Evolutionary conservation across 208 protist species (phyloP).

Genomic region (Endotrypanum monterogeii): DNA sequence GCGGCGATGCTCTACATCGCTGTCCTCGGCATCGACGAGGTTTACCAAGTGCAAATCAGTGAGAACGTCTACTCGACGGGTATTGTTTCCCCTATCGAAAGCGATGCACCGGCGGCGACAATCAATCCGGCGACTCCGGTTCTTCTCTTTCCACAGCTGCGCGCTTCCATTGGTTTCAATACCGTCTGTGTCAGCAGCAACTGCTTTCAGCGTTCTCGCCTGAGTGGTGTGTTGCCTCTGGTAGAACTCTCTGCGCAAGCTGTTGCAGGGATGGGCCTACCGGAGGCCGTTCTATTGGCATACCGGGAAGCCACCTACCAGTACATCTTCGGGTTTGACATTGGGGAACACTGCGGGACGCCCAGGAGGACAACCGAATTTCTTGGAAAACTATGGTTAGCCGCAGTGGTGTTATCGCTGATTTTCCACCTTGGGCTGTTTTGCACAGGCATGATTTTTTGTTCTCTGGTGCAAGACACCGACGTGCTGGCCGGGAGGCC

Average conservation of each 20-base stretch:
- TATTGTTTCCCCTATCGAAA: background rate
- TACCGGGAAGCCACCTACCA: conserved; percentile 30
- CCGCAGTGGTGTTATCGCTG: conserved; percentile 24
- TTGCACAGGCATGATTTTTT: conserved; percentile 29
- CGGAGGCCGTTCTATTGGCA: background rate
- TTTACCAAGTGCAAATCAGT: conserved; percentile 15
- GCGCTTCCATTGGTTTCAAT: conserved; percentile 39
- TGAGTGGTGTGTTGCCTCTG: conserved; percentile 21
- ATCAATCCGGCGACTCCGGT: background rate
- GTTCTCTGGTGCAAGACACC: conserved; percentile 19
- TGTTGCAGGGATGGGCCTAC: background rate
- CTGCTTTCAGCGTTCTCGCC: conserved; percentile 20
- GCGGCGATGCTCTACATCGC: conserved; percentile 9
- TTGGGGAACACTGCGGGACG: conserved; percentile 34
- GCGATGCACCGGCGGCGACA: background rate
- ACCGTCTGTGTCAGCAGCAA: conserved; percentile 32
- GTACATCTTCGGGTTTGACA: conserved; percentile 58
- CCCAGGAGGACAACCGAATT: background rate
- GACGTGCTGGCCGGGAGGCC: conserved; percentile 25
- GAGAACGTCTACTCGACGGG: conserved; percentile 18
- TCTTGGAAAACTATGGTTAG: conserved; percentile 26
- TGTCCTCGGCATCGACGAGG: conserved; percentile 9
- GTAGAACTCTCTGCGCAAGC: conserved; percentile 4
- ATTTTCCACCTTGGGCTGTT: conserved; percentile 24
- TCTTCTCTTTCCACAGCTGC: conserved; percentile 48